These are phyloP conservation scores for Evansstolkia leycettana DNA, from an alignment of 495 filamentous ascomycete species.

Conservation along the genomic window DNA sequence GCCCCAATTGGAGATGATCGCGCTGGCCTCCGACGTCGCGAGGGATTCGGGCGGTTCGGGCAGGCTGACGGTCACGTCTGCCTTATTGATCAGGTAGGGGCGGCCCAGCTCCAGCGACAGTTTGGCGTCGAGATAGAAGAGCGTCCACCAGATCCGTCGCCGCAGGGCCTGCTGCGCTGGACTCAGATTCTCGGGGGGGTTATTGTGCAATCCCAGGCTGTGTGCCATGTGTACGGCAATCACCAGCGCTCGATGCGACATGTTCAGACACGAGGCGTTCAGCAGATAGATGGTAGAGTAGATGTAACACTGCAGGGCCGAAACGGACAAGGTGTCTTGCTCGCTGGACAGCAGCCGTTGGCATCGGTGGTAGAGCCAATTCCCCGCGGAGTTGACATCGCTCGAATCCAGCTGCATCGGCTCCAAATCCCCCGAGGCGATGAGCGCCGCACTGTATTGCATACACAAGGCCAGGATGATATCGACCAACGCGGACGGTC, in stretches of 20 bases:
- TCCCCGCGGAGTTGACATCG: constrained; percentile 33
- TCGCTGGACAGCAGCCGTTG: constrained; percentile 32
- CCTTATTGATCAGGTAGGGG: constrained; percentile 23
- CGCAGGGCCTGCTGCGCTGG: constrained; percentile 25
- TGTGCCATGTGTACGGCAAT: constrained; percentile 35
- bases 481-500: constrained; percentile 41
- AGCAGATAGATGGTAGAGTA: constrained; percentile 32
- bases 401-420: constrained; percentile 7
- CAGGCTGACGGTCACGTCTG: constrained; percentile 21
- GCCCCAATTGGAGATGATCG: constrained; percentile 20
- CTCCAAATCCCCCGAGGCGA: constrained; percentile 7
- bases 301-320: constrained; percentile 40
- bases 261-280: constrained; percentile 37
- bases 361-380: constrained; percentile 31
- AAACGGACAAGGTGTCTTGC: constrained; percentile 35
- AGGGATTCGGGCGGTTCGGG: constrained; percentile 16
- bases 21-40: no score
- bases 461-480: constrained; percentile 42
- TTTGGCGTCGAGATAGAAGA: constrained; percentile 37
- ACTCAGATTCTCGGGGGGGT: constrained; percentile 27
- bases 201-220: constrained; percentile 39
- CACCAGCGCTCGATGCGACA: constrained; percentile 25
- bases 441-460: constrained; percentile 37
- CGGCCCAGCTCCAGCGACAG: constrained; percentile 40
- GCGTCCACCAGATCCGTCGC: constrained; percentile 39